Evolutionary conservation across 305 asterid species (phyloP).

Genomic region (Withania somnifera): DNA sequence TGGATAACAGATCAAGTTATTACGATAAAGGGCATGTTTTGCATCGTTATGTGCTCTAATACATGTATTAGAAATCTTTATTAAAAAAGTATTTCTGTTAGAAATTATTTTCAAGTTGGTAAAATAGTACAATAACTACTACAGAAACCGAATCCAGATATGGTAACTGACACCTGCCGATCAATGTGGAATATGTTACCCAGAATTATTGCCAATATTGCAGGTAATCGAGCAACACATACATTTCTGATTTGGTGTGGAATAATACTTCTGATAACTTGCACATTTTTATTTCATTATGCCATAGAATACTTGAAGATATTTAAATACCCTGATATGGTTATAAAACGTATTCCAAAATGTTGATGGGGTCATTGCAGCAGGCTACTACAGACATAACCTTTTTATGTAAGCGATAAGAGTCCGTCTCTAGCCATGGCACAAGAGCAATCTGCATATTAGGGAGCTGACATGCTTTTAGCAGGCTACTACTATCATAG

Average conservation of each 20-base stretch:
- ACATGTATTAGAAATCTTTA: not conserved
- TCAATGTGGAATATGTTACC: not conserved
- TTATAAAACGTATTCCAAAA: not conserved
- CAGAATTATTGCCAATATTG: not conserved
- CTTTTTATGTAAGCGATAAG: not conserved
- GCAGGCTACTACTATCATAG: not conserved
- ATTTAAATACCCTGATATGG: not conserved
- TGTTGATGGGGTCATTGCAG: not conserved
- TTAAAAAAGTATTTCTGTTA: too few relatives aligned
- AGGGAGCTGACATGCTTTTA: not conserved
- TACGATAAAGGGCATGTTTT: not conserved
- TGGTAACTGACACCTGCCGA: not conserved
- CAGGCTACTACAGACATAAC: not conserved
- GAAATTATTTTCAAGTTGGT: not conserved
- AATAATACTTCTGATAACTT: not conserved
- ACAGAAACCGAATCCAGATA: not conserved
- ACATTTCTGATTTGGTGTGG: not conserved
- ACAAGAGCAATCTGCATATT: not conserved
- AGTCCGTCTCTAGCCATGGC: not conserved
- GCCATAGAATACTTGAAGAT: not conserved
- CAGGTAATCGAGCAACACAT: not conserved
- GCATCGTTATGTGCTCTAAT: not conserved
- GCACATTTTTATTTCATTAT: not conserved
- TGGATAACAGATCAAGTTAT: not conserved
- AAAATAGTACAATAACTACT: not conserved